Conservation (phyloP, 495 filamentous ascomycete species). For the Podospora conica region DNA sequence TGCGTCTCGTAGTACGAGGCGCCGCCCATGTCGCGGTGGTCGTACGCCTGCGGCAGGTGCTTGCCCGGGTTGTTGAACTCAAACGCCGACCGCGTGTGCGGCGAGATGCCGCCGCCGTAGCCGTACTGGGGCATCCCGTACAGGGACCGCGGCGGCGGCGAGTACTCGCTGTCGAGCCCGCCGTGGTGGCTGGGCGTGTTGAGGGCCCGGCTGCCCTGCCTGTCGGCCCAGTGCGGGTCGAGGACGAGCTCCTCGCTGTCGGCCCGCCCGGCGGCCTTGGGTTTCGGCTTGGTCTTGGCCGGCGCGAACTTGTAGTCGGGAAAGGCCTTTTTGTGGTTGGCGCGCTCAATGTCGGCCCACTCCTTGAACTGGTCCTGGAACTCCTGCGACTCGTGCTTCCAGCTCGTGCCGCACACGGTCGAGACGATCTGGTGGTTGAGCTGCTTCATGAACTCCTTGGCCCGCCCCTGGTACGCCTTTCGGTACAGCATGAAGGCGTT, state of each 20-base stretch:
- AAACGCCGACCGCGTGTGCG: conserved; percentile 51
- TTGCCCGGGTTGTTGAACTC: conserved; percentile 57
- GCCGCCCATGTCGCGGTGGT: conserved; percentile 42
- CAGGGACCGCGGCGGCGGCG: conserved; percentile 22
- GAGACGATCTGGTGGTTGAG: conserved; percentile 96
- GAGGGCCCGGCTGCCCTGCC: conserved; percentile 27
- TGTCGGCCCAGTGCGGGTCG: conserved; percentile 32
- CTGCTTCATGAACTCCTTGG: conserved; percentile 73
- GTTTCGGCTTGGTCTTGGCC: conserved; percentile 55
- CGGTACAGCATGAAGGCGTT: conserved; percentile 99
- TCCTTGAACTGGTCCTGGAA: conserved; percentile 74
- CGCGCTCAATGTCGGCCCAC: conserved; percentile 73
- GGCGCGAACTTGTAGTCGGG: conserved; percentile 96
- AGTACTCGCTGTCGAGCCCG: conserved; percentile 32
- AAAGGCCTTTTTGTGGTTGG: conserved; percentile 79
- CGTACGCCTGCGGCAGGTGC: conserved; percentile 50
- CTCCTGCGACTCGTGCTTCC: conserved; percentile 69
- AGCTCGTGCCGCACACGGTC: conserved; percentile 72
- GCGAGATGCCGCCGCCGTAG: conserved; percentile 28
- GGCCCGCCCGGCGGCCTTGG: conserved; percentile 30
- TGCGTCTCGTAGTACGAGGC: conserved; percentile 58
- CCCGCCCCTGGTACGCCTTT: conserved; percentile 81
- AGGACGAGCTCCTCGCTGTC: conserved; percentile 36
- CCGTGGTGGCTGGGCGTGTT: conserved; percentile 25
- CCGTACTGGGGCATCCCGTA: conserved; percentile 24